Percentiles rank a stretch among this genome's conserved stretches.
phyloP scores from a whole-genome alignment of 495 filamentous ascomycete species.

The Amniculicola lignicola region DNA sequence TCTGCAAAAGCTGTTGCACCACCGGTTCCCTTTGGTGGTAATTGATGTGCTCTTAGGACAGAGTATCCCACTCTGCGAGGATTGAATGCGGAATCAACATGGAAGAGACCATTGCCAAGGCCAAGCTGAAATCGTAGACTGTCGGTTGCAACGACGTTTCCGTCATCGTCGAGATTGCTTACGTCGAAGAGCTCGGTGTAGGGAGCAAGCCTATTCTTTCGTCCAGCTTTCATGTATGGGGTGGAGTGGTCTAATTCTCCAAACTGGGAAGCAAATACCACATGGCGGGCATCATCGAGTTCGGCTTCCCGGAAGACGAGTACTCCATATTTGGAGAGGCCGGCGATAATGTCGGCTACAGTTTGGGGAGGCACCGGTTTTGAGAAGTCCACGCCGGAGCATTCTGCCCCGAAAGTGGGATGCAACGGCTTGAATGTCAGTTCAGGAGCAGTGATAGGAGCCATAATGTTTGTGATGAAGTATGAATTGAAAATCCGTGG shows the following conservation, averaged over 20 bases:
- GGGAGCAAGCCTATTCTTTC: constrained; percentile 40
- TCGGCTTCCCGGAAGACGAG: constrained; percentile 53
- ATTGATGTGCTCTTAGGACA: constrained; percentile 49
- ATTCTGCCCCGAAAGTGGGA: constrained; percentile 55
- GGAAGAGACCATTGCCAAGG: constrained; percentile 54
- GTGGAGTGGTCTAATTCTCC: constrained; percentile 58
- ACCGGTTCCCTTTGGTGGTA: constrained; percentile 51
- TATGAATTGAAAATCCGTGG: too few relatives aligned
- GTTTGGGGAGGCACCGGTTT: constrained; percentile 44
- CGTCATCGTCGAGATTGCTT: constrained; percentile 51
- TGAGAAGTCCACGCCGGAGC: constrained; percentile 51
- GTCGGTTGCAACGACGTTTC: constrained; percentile 20
- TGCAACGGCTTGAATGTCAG: constrained; percentile 48
- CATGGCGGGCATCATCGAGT: constrained; percentile 48
- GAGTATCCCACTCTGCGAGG: constrained; percentile 57
- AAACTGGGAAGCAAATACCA: constrained; percentile 52
- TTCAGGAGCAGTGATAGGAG: background rate
- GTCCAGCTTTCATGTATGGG: constrained; percentile 48
- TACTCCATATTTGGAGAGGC: constrained; percentile 56
- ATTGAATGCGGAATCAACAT: constrained; percentile 59
- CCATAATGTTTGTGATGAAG: too few relatives aligned
- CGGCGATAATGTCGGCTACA: constrained; percentile 46
- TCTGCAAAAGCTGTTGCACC: constrained; percentile 60
- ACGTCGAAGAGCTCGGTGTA: constrained; percentile 57
- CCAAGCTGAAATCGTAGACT: constrained; percentile 15